A percentile compares a stretch with the other conserved stretches of the same genome.
Conservation (phyloP, 805 yeast genomes). For the Wickerhamiella sorbophila region DNA sequence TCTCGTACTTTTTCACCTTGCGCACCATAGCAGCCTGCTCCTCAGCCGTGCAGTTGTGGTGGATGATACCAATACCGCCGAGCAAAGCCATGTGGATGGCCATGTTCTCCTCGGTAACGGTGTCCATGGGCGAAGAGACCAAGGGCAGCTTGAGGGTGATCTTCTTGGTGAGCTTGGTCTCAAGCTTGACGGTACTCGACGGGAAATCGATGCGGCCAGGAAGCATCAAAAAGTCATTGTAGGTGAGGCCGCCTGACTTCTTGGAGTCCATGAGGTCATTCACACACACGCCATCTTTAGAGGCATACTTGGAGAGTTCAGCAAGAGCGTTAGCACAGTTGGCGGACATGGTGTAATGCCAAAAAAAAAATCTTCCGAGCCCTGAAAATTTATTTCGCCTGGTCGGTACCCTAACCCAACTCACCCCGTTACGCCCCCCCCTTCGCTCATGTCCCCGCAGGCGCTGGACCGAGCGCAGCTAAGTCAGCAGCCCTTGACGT, state of each 20-base stretch:
- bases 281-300: constrained; percentile 76
- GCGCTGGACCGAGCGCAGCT: too few relatives aligned
- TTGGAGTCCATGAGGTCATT: constrained; percentile 78
- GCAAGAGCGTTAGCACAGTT: constrained; percentile 38
- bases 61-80: constrained; percentile 98
- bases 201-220: constrained; percentile 93
- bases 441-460: too few relatives aligned
- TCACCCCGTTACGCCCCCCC: neutral
- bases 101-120: constrained; percentile 95
- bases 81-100: constrained; percentile 96
- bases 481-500: too few relatives aligned
- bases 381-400: neutral
- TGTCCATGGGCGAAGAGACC: constrained; percentile 98
- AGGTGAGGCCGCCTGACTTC: constrained; percentile 88
- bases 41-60: constrained; percentile 91
- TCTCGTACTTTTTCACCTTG: constrained; percentile 92
- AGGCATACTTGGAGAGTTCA: constrained; percentile 46
- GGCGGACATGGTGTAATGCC: constrained; percentile 4
- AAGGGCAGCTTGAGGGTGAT: constrained; percentile 88
- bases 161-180: constrained; percentile 78
- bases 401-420: neutral
- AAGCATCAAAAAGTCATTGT: constrained; percentile 86
- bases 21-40: constrained; percentile 98
- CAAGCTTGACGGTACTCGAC: constrained; percentile 60
- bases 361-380: too few relatives aligned